These are phyloP conservation scores for Dendrobium nobile DNA, from an alignment of 106 monocot genomes.

Conservation along the genomic window DNA sequence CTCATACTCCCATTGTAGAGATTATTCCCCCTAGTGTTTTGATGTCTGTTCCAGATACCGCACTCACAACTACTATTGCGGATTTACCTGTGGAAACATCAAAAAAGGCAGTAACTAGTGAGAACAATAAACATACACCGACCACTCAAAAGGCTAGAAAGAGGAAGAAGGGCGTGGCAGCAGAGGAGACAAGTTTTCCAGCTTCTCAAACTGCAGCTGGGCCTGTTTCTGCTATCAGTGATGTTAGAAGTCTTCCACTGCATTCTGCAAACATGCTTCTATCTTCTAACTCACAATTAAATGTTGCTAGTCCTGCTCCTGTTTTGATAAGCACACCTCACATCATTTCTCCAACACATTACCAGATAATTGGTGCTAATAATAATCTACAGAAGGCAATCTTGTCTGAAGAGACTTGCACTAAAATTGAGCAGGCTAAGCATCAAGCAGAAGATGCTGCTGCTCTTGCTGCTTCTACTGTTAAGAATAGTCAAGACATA, in stretches of 20 bases:
- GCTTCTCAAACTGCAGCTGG: constrained; percentile 29
- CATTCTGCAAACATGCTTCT: constrained; percentile 3
- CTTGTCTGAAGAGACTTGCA: constrained; percentile 53
- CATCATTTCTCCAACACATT: constrained; percentile 25
- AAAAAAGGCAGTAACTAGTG: constrained; percentile 17
- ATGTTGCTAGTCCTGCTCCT: constrained; percentile 16
- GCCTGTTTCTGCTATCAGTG: constrained; percentile 16
- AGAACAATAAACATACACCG: constrained; percentile 17
- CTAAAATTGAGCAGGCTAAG: constrained; percentile 71
- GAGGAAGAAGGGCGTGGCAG: constrained; percentile 29
- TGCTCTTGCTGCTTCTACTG: constrained; percentile 56
- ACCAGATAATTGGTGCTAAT: constrained; percentile 24
- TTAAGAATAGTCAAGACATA: constrained; percentile 57
- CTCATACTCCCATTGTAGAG: constrained; percentile 28
- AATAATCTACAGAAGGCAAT: constrained; percentile 33
- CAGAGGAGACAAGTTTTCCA: constrained; percentile 7
- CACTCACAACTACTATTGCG: constrained; percentile 15
- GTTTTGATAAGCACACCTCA: constrained; percentile 13
- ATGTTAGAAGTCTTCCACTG: constrained; percentile 15
- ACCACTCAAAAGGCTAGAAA: constrained; percentile 54
- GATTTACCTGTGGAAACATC: constrained; percentile 21
- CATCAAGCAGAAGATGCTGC: constrained; percentile 82
- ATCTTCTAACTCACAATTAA: constrained; percentile 23
- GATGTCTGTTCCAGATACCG: constrained; percentile 14
- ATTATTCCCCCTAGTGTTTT: constrained; percentile 33